Evolutionary conservation across 306 rosid species (phyloP), one percentile per base, ranked within the genome.

Genomic region (Pterocarpus santalinus): DNA sequence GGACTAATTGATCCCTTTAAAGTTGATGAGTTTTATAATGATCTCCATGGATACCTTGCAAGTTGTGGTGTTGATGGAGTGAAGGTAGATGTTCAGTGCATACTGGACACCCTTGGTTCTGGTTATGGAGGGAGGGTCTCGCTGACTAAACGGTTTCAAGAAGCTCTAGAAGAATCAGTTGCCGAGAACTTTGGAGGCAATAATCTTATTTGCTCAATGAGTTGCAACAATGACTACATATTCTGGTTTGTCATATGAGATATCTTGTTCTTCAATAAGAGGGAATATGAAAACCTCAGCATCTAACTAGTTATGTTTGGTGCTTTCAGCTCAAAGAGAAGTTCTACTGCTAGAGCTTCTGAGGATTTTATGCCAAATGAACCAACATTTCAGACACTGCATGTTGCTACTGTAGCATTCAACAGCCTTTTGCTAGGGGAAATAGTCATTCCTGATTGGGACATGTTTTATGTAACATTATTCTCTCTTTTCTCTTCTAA

Each of bases 281-380:
- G 57, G 56, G 58, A 13, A 30, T 28, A 2, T 12, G 74, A 46
- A 46, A 46, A 44, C 14, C 53, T 41, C 12, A 34, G 43, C 8
- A 66, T 66, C 39, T 69, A 3, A 28, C 39, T 44, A 3, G 13
- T 69, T 69, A 22, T 5, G 9, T 22, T 10, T 49, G 41, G 58
- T 58, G 36, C 5, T 69, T 28, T 78, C 60, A 91, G 91, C 66
- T 88, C 91, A 16, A 88, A 86, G 89, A 81, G 74, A 73, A 86
- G 87, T 46, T 90, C 90, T 6, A 44, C 82, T 47, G 88, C 89
- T 4, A 87, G 93, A 86, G 91, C 87, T n/a, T 88, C 90, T 2
- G 93, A 91, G 77, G 92, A 89, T 83, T 87, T 91, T 85, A 88
- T 77, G 92, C 92, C 90, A 8, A 63, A 82, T 35, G 91, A 89